These are phyloP conservation scores for Euryodendron excelsum DNA, from an alignment of 148 eudicot species.

Conservation along the genomic window DNA sequence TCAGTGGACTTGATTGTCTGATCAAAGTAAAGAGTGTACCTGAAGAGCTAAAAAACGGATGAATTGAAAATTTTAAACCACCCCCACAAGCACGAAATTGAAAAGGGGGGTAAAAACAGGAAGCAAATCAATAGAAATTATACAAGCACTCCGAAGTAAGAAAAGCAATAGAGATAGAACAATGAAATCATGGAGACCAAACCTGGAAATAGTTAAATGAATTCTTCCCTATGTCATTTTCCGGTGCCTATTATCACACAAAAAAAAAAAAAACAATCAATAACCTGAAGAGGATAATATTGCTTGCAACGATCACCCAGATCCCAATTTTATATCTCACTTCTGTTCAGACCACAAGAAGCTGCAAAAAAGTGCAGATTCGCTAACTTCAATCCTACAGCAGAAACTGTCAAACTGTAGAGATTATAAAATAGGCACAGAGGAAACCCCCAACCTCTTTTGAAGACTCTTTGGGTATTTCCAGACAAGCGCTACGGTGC, in stretches of 20 bases:
- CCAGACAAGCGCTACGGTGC: neutral
- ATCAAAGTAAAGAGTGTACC: neutral
- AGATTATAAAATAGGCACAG: neutral
- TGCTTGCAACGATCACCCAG: neutral
- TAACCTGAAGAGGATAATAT: conserved; percentile 9
- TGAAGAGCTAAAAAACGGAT: neutral
- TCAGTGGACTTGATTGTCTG: neutral
- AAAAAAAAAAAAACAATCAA: conserved; percentile 15
- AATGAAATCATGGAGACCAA: conserved; percentile 10
- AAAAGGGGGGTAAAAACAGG: no score
- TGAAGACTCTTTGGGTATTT: neutral
- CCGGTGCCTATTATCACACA: conserved; percentile 60
- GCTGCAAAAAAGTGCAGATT: neutral
- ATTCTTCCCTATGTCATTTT: conserved; percentile 91
- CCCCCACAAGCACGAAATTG: no score
- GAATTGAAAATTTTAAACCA: neutral
- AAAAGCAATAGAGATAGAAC: neutral
- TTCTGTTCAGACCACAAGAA: neutral
- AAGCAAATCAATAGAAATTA: neutral
- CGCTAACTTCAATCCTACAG: neutral
- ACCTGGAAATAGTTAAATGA: conserved; percentile 93
- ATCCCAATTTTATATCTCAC: neutral
- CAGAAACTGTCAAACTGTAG: conserved; percentile 10
- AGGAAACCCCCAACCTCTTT: neutral
- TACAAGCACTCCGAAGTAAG: neutral